Evolutionary conservation across 306 rosid genomes (phyloP).

Genomic region (Hylodesmum podocarpum): DNA sequence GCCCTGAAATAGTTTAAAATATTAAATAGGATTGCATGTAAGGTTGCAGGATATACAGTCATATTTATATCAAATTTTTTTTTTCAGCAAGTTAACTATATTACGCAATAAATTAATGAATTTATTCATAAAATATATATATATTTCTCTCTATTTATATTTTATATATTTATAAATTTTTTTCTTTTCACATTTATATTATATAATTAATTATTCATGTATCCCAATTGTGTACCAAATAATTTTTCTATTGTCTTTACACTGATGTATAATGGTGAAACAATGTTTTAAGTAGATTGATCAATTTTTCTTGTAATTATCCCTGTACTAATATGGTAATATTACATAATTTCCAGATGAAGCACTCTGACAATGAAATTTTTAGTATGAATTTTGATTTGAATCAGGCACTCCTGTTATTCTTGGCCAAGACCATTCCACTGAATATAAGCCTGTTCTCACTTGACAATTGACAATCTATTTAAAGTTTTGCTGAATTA

Average conservation of each 20-base stretch:
- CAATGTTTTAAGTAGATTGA: not conserved
- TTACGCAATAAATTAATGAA: too few species aligned
- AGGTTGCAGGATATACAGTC: too few species aligned
- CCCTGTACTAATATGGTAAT: not conserved
- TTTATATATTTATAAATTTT: too few species aligned
- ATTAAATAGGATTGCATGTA: too few species aligned
- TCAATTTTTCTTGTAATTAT: not conserved
- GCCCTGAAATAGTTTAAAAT: too few species aligned
- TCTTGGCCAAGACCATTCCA: not conserved
- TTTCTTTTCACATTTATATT: too few species aligned
- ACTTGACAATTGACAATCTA: conserved; percentile 18
- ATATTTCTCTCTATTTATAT: too few species aligned
- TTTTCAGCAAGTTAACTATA: too few species aligned
- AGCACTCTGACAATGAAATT: not conserved
- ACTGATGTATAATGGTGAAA: not conserved
- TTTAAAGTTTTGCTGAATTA: conserved; percentile 40
- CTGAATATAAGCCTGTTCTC: not conserved
- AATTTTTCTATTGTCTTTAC: not conserved
- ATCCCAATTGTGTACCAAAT: too few species aligned
- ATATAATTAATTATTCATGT: too few species aligned
- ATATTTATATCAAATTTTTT: too few species aligned
- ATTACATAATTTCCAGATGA: not conserved
- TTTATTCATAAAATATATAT: too few species aligned
- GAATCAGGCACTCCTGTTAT: not conserved
- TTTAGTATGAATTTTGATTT: not conserved